phyloP scores from a whole-genome alignment of 768 basidiomycete genomes.

The Dentipellis fragilis region DNA sequence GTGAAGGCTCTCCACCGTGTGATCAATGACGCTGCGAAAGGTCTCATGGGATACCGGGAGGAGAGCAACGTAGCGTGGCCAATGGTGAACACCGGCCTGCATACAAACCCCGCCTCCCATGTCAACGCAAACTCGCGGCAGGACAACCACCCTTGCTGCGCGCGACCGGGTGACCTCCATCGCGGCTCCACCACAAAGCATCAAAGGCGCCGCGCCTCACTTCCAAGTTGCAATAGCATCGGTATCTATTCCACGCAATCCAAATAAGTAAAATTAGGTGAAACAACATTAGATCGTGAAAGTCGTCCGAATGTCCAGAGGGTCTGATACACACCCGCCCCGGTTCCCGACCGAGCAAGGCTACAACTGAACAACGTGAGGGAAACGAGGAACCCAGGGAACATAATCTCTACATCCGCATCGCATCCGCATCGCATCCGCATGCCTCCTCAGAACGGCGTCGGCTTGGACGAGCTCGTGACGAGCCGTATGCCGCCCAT shows the following conservation, averaged over 20 bases:
- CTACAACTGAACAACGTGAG: not conserved
- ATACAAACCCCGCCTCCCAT: no score
- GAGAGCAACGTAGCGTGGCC: no score
- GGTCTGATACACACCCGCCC: not conserved
- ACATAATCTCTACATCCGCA: not conserved
- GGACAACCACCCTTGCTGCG: no score
- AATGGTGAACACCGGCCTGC: no score
- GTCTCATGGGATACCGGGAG: no score
- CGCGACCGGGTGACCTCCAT: no score
- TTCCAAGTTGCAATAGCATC: not conserved
- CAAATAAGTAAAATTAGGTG: not conserved
- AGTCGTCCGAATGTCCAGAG: not conserved
- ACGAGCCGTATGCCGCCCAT: conserved; percentile 11
- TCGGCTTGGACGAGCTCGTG: not conserved
- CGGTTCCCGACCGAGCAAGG: not conserved
- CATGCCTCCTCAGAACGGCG: conserved; percentile 1
- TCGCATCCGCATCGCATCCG: not conserved
- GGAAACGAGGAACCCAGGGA: no score
- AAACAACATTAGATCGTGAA: not conserved
- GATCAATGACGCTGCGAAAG: no score
- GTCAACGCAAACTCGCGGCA: no score
- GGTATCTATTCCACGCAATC: not conserved
- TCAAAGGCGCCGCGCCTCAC: no score
- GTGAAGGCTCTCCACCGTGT: no score
- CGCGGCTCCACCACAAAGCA: no score